These are phyloP conservation scores for Toxicodendron radicans DNA, from an alignment of 345 rosid genomes.

Conservation along the genomic window DNA sequence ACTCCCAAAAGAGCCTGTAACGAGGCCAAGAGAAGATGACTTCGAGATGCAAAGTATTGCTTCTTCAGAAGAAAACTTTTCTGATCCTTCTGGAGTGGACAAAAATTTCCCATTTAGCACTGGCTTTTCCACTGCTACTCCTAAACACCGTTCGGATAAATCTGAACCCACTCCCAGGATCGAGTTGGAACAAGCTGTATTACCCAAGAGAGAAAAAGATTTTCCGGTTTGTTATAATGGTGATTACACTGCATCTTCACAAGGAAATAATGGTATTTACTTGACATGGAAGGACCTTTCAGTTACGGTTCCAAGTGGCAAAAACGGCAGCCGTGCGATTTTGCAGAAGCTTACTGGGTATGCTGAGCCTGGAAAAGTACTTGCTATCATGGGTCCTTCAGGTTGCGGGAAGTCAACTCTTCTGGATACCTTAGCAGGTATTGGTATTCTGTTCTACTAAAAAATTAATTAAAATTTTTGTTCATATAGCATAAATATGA, in stretches of 20 bases:
- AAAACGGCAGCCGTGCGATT: constrained; percentile 25
- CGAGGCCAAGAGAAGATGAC: neutral
- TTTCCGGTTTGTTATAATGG: neutral
- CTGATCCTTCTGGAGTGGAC: neutral
- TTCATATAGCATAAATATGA: too few relatives aligned
- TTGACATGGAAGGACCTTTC: constrained; percentile 49
- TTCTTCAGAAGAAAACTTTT: constrained; percentile 3
- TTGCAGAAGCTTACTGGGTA: constrained; percentile 39
- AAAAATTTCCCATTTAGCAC: constrained; percentile 12
- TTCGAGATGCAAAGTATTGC: constrained; percentile 15
- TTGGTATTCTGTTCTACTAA: neutral
- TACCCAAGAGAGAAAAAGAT: neutral
- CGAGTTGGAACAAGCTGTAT: neutral
- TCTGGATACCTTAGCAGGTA: constrained; percentile 52
- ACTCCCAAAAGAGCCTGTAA: neutral
- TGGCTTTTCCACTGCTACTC: neutral
- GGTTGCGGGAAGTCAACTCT: constrained; percentile 59
- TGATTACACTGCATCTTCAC: neutral
- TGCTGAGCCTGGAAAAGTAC: constrained; percentile 40
- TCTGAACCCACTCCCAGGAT: neutral
- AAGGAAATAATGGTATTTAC: constrained; percentile 15
- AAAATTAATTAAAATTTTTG: neutral
- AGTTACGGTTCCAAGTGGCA: constrained; percentile 33
- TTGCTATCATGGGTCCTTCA: constrained; percentile 59
- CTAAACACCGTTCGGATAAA: neutral